Evolutionary conservation across 2,329 filamentous ascomycete species (phyloP), one percentile per base, ranked within the genome.

Genomic region (Triangularia setosa): DNA sequence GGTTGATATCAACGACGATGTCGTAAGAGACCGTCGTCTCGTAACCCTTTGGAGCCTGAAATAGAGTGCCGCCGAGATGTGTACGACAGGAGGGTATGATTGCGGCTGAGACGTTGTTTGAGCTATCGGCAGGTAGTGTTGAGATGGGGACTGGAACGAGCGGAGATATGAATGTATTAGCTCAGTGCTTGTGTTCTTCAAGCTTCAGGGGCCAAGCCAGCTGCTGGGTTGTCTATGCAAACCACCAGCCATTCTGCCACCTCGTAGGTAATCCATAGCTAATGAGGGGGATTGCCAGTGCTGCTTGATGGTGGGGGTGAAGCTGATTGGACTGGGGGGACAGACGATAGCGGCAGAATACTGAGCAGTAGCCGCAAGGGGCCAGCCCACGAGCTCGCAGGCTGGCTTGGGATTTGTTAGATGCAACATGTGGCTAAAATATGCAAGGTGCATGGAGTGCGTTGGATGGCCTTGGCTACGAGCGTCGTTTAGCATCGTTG

Each of bases 331-430:
- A 16, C 55, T 60, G 30, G 52, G 25, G 9, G 56, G 24, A 28
- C 27, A 55, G 33, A 53, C 30, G 60, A 58, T 65, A 64, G 60
- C 56, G 65, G 53, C 55, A 58, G 62, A 30, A 25, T 30, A 25
- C 52, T 48, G 65, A 63, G 62, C 69, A 67, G 61, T 66, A 40
- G 58, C 48, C 54, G 65, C 62, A 61, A 61, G 61, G 64, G 59
- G 64, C 58, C 27, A 24, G 65, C 52, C 65, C 69, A 70, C 69
- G 69, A 56, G 69, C 64, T 62, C 58, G 58, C 54, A 63, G 25
- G 23, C 30, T 21, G 62, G 56, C 9, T 59, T 67, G 63, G 66
- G 63, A 69, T 70, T 70, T 69, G 68, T 59, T 61, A 61, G 65
- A 68, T 62, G 67, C 55, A 53, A 57, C 61, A 65, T 66, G 67